phyloP scores from a whole-genome alignment of 2,329 filamentous ascomycete species.

The Penicillium sumatraense region DNA sequence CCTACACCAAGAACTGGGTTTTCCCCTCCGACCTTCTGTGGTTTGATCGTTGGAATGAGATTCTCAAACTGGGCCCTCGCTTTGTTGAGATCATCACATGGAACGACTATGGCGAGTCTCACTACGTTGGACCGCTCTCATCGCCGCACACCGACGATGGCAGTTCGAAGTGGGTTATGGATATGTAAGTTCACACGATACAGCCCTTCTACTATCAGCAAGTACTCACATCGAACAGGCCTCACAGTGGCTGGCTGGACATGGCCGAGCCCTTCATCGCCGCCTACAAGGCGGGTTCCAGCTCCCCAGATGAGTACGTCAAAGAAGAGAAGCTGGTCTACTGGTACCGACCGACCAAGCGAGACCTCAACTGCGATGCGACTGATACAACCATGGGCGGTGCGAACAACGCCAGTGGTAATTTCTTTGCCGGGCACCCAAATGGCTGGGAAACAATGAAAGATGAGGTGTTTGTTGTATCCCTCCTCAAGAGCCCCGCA shows the following conservation, averaged over 20 bases:
- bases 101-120: conserved; percentile 61
- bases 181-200: conserved; percentile 43
- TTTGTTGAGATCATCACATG: conserved; percentile 56
- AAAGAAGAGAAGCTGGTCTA: conserved; percentile 57
- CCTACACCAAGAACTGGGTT: conserved; percentile 59
- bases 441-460: conserved; percentile 56
- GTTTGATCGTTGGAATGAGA: conserved; percentile 48
- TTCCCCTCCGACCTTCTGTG: conserved; percentile 52
- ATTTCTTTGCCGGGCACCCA: conserved; percentile 58
- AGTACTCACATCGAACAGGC: conserved; percentile 36
- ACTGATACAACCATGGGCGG: conserved; percentile 56
- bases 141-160: conserved; percentile 45
- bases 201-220: background rate
- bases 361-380: conserved; percentile 53
- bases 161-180: conserved; percentile 56
- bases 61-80: conserved; percentile 51
- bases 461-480: conserved; percentile 59
- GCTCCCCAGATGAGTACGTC: conserved; percentile 45
- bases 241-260: conserved; percentile 59
- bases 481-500: conserved; percentile 53
- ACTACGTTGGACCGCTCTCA: conserved; percentile 57
- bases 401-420: conserved; percentile 52
- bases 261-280: conserved; percentile 59
- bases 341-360: conserved; percentile 60
- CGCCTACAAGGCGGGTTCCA: conserved; percentile 54